These are phyloP conservation scores for Podaxis sp. DNA, from an alignment of 768 basidiomycete genomes.

Conservation along the genomic window DNA sequence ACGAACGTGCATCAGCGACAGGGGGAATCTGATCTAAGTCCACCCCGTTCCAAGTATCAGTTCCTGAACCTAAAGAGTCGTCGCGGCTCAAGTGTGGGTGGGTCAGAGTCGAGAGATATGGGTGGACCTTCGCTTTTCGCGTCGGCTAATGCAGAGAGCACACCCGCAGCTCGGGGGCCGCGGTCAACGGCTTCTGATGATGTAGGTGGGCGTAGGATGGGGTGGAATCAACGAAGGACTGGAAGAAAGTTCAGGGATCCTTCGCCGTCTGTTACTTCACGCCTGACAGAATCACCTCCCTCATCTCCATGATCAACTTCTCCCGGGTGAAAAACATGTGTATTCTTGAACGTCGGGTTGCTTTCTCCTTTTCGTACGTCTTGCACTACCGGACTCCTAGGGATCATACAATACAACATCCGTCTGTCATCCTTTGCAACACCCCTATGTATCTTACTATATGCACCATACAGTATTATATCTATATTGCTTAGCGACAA, in stretches of 20 bases:
- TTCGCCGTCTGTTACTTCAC: slow-evolving; percentile 6
- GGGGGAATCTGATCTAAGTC: slow-evolving; percentile 27
- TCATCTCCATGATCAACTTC: slow-evolving; percentile 1
- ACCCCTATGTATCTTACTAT: not conserved
- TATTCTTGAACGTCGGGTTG: not conserved
- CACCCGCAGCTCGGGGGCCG: slow-evolving; percentile 5
- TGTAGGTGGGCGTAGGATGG: slow-evolving; percentile 1
- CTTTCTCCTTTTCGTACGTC: not conserved
- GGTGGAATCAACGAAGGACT: slow-evolving; percentile 5
- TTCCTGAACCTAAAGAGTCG: not conserved
- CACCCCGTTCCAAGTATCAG: slow-evolving; percentile 25
- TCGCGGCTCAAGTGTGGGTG: slow-evolving; percentile 1
- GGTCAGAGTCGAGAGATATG: not conserved
- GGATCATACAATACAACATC: not conserved
- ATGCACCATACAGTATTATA: not conserved
- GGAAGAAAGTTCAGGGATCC: not conserved
- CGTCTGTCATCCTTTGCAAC: too few species aligned
- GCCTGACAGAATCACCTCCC: not conserved
- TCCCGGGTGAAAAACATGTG: not conserved
- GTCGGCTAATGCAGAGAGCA: slow-evolving; percentile 10
- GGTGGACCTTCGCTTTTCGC: slow-evolving; percentile 5
- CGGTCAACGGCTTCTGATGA: slow-evolving; percentile 14
- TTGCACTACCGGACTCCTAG: not conserved
- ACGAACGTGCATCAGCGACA: slow-evolving; percentile 34
- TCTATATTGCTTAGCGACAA: not conserved